phyloP scores from a whole-genome alignment of 2,329 filamentous ascomycete genomes.

The Fusarium citri region DNA sequence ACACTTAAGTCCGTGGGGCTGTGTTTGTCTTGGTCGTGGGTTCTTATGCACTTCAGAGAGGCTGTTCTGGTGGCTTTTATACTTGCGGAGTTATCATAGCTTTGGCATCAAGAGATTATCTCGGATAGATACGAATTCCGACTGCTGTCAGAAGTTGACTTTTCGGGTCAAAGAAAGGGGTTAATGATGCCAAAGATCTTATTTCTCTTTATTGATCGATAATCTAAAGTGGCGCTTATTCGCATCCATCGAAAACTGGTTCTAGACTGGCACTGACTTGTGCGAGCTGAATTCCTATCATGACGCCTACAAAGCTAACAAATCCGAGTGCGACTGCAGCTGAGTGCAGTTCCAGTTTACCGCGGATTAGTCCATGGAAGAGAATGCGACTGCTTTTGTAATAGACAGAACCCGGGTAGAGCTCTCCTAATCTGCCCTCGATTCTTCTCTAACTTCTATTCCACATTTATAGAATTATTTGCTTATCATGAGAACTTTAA shows the following conservation, averaged over 20 bases:
- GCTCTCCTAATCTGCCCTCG: neutral
- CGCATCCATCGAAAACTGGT: constrained; percentile 1
- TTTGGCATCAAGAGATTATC: neutral
- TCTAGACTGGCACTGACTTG: constrained; percentile 10
- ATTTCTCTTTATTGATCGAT: constrained; percentile 13
- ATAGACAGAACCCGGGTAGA: neutral
- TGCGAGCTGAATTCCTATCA: constrained; percentile 21
- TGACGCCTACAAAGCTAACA: constrained; percentile 21
- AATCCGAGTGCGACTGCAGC: constrained; percentile 30
- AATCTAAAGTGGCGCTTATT: constrained; percentile 4
- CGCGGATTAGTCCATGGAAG: neutral
- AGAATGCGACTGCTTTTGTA: neutral
- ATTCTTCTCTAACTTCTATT: neutral
- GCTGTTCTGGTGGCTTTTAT: constrained; percentile 17
- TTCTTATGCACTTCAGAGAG: neutral
- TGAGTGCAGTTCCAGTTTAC: neutral
- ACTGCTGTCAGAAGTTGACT: constrained; percentile 3
- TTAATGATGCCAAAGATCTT: constrained; percentile 13
- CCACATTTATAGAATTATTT: too few species aligned
- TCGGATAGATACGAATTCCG: constrained; percentile 28
- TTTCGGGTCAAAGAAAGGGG: neutral
- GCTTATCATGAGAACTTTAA: neutral
- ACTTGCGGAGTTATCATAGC: constrained; percentile 25
- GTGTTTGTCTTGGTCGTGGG: too few species aligned
- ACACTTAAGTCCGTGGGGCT: constrained; percentile 18